phyloP scores from a whole-genome alignment of 768 basidiomycete species.

The Suillus subalutaceus region DNA sequence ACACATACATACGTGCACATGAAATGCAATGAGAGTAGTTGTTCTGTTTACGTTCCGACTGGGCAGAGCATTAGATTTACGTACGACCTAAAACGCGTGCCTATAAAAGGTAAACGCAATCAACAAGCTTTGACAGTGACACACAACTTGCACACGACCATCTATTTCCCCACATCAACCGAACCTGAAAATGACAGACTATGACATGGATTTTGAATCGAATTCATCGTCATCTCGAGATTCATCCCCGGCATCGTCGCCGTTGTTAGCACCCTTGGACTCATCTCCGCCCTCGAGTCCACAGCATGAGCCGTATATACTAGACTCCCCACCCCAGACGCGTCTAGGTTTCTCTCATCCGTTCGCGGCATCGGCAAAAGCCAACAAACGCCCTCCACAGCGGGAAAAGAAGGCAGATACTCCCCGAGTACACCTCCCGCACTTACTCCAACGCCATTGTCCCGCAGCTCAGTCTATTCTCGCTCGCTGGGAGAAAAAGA shows the following conservation, averaged over 20 bases:
- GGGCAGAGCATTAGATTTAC: not conserved
- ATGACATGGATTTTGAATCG: conserved; percentile 6
- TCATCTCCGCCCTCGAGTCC: conserved; percentile 43
- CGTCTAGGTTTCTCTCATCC: conserved; percentile 41
- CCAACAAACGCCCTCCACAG: conserved; percentile 42
- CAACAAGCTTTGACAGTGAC: not conserved
- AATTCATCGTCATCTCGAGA: conserved; percentile 20
- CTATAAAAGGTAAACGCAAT: conserved; percentile 6
- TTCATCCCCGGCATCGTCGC: conserved; percentile 58
- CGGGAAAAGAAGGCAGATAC: conserved; percentile 44
- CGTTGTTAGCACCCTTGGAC: conserved; percentile 38
- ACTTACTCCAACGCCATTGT: conserved; percentile 13
- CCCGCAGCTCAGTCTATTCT: conserved; percentile 15
- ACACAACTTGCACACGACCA: conserved; percentile 10
- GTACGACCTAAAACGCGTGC: not conserved
- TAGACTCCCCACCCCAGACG: conserved; percentile 35
- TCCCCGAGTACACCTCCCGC: conserved; percentile 26
- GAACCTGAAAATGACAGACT: conserved; percentile 4
- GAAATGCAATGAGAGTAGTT: not conserved
- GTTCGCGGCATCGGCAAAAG: conserved; percentile 61
- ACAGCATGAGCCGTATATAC: conserved; percentile 24
- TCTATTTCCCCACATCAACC: not conserved
- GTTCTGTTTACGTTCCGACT: not conserved
- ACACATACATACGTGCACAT: no score
- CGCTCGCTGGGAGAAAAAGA: conserved; percentile 32